Percentiles rank a stretch among this genome's conserved stretches.
Evolutionary conservation across 2,329 filamentous ascomycete genomes (phyloP).

Genomic region (Dactylellina drechsleri): DNA sequence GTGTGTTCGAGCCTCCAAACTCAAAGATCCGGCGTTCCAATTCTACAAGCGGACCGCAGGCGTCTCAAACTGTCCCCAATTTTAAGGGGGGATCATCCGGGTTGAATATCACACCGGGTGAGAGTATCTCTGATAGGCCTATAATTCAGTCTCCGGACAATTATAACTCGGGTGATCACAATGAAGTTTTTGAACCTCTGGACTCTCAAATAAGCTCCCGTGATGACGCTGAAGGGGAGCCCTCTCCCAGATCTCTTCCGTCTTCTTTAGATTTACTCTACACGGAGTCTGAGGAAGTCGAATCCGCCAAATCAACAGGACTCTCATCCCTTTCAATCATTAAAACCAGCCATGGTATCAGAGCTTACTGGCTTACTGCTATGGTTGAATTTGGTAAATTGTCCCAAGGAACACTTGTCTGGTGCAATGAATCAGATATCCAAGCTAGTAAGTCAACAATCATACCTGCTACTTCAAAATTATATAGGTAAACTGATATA

Average conservation of each 20-base stretch:
- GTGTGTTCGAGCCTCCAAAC: slow-evolving; percentile 16
- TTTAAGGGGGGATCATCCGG: not conserved
- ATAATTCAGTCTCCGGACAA: slow-evolving; percentile 40
- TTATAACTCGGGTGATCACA: slow-evolving; percentile 7
- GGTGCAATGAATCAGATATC: slow-evolving; percentile 39
- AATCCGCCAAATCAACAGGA: not conserved
- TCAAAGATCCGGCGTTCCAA: slow-evolving; percentile 30
- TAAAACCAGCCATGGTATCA: slow-evolving; percentile 5
- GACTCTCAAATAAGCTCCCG: not conserved
- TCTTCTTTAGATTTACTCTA: not conserved
- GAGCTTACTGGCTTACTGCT: slow-evolving; percentile 37
- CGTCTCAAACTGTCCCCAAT: not conserved
- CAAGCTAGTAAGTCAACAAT: slow-evolving; percentile 30
- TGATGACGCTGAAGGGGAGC: not conserved
- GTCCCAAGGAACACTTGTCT: slow-evolving; percentile 41
- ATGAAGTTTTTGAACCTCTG: slow-evolving; percentile 9
- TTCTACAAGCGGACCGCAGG: slow-evolving; percentile 14
- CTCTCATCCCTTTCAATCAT: slow-evolving; percentile 32
- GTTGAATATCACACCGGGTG: slow-evolving; percentile 12
- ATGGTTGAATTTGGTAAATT: slow-evolving; percentile 18
- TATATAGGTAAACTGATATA: slow-evolving; percentile 3
- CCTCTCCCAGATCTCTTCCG: not conserved
- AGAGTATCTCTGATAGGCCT: slow-evolving; percentile 11
- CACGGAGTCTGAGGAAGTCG: not conserved
- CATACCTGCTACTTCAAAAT: not conserved